A percentile compares a stretch with the other conserved stretches of the same genome.
These are phyloP conservation scores for Penicillium bialowiezense DNA, from an alignment of 495 filamentous ascomycete genomes.

Conservation along the genomic window DNA sequence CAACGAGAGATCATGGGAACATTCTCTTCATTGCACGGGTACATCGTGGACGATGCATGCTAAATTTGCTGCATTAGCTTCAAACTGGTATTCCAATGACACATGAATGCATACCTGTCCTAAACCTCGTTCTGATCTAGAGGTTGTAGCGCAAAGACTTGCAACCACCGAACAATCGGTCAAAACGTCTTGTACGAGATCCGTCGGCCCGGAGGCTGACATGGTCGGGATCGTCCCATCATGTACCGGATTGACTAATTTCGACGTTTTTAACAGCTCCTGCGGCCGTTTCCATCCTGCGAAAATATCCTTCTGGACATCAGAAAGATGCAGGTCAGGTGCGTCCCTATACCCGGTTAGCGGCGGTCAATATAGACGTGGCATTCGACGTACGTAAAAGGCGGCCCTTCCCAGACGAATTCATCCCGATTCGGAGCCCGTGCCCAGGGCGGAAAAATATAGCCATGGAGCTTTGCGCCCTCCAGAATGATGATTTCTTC, in stretches of 20 bases:
- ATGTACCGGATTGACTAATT: conserved; percentile 6
- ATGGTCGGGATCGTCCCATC: conserved; percentile 44
- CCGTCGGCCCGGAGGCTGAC: conserved; percentile 52
- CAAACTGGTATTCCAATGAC: too few relatives aligned
- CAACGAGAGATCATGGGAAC: conserved; percentile 61
- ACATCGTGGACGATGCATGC: conserved; percentile 67
- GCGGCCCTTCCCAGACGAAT: conserved; percentile 38
- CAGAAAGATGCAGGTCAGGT: conserved; percentile 65
- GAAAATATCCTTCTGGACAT: conserved; percentile 67
- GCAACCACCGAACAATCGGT: conserved; percentile 97
- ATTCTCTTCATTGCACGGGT: conserved; percentile 62
- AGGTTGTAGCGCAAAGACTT: conserved; percentile 79
- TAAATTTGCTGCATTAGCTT: conserved; percentile 38
- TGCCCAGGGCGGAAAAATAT: conserved; percentile 80
- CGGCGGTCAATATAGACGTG: background rate
- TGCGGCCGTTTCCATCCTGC: conserved; percentile 75
- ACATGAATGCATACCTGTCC: conserved; percentile 47
- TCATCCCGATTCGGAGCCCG: conserved; percentile 50
- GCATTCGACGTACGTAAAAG: conserved; percentile 51
- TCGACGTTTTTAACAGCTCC: conserved; percentile 43
- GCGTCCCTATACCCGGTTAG: conserved; percentile 58
- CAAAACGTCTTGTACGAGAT: conserved; percentile 89
- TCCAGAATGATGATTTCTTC: conserved; percentile 79
- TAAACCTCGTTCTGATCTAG: conserved; percentile 60
- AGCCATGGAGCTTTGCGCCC: conserved; percentile 74